Evolutionary conservation across 345 rosid genomes (phyloP), one percentile per base, ranked within the genome.

Genomic region (Excoecaria agallocha): DNA sequence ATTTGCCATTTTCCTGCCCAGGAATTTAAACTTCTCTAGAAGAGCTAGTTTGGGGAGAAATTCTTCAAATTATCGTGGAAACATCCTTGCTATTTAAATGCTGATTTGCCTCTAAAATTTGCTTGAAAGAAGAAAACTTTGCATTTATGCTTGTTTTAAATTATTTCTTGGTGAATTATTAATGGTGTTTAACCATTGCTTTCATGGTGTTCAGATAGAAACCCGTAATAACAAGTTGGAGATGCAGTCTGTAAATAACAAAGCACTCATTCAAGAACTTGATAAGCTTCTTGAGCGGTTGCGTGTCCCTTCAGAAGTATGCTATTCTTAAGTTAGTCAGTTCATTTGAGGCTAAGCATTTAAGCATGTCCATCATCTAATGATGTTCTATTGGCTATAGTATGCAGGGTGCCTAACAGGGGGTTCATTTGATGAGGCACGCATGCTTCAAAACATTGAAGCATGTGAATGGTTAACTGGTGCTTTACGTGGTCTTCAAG

Each of bases 391-490:
- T 77, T 80, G 78, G 78, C 81, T 91, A 75, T 74, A 95, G 99
- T 82, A 93, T 88, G 89, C 99, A 79, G 87, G 90, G 69, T 88
- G 87, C 76, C 80, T 95, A 58, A 87, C 96, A 30, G 94, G 93
- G 62, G 97, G 99, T 76, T 79, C 93, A 50, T 95, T 95, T 87
- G 99, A 93, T 70, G 99, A 95, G 80, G 91, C 88, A 60, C 89
- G 75, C 76, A 93, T 95, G 97, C 91, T 86, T 77, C 89, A 91
- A 80, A 95, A 93, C 77, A 86, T 93, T 67, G 99, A 93, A 82
- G 98, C 97, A 73, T 95, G 99, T 73, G 99, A 95, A 84, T 95
- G 99, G 99, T 83, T 95, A 78, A 89, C 96, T 76, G 86, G 85
- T 86, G 93, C 90, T 78, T 84, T 91, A 62, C 85, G 71, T 77